phyloP scores from a whole-genome alignment of 352 stramenopile genomes.

The Globisporangium lucens region DNA sequence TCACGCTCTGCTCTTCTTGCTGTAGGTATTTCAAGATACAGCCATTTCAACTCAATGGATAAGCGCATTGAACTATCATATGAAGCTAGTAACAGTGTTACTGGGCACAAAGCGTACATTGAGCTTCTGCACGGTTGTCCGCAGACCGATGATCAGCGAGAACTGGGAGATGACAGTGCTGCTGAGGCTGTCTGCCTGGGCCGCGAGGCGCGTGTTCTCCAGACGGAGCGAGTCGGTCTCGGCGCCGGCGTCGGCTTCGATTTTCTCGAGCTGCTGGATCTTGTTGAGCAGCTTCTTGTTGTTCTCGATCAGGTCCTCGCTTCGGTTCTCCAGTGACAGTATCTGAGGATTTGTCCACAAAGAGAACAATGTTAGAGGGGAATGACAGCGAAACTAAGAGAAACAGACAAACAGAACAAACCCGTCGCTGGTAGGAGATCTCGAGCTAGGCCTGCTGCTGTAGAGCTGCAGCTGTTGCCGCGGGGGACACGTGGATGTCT shows the following conservation, averaged over 20 bases:
- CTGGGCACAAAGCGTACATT: conserved; percentile 26
- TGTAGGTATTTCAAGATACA: conserved; percentile 21
- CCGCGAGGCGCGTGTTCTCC: conserved; percentile 40
- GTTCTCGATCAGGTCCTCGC: conserved; percentile 56
- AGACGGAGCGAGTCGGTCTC: conserved; percentile 33
- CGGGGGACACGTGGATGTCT: conserved; percentile 33
- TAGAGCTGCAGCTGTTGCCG: conserved; percentile 31
- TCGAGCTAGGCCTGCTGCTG: conserved; percentile 72
- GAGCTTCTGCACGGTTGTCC: conserved; percentile 48
- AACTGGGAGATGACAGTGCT: conserved; percentile 57
- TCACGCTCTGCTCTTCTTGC: conserved; percentile 47
- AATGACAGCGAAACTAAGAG: neutral
- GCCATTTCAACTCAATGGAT: neutral
- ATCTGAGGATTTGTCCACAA: conserved; percentile 25
- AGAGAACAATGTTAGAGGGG: neutral
- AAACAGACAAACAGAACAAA: conserved; percentile 11
- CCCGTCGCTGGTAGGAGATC: conserved; percentile 62
- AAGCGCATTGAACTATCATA: neutral
- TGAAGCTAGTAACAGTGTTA: neutral
- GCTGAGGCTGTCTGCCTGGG: conserved; percentile 38
- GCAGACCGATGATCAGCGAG: conserved; percentile 51
- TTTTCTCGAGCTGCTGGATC: conserved; percentile 62
- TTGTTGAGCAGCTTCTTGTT: conserved; percentile 67
- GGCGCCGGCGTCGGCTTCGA: conserved; percentile 33
- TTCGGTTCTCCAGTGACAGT: conserved; percentile 55